Evolutionary conservation across 2,329 filamentous ascomycete species (phyloP).

Genomic region (Microthyrium microscopicum): DNA sequence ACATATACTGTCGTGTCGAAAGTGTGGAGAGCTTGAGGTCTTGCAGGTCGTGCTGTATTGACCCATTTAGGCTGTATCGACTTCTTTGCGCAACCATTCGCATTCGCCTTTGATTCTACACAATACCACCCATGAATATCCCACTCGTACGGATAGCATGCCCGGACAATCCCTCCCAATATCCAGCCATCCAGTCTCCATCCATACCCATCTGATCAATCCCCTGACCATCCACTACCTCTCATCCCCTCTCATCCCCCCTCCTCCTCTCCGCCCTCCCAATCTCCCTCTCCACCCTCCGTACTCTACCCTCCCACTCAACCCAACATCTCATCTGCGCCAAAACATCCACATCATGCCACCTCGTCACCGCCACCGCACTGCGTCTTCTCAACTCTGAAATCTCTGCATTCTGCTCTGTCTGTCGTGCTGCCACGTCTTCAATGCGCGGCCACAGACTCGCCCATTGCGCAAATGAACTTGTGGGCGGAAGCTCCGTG

Average conservation of each 20-base stretch:
- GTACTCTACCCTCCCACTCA: constrained; percentile 51
- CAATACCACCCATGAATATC: too few relatives aligned
- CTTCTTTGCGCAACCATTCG: too few relatives aligned
- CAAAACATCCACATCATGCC: constrained; percentile 60
- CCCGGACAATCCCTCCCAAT: neutral
- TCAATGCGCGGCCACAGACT: constrained; percentile 45
- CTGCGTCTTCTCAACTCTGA: constrained; percentile 46
- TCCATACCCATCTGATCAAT: neutral
- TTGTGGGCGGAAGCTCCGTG: constrained; percentile 25
- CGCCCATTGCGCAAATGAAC: constrained; percentile 35
- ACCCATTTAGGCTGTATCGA: too few relatives aligned
- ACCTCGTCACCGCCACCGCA: constrained; percentile 36
- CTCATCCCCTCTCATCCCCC: constrained; percentile 19
- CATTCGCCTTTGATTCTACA: too few relatives aligned
- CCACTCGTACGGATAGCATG: neutral
- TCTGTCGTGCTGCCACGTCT: constrained; percentile 42
- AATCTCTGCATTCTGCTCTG: constrained; percentile 44
- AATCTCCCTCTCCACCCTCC: constrained; percentile 47
- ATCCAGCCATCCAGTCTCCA: constrained; percentile 1
- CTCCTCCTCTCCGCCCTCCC: constrained; percentile 44
- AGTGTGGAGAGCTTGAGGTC: too few relatives aligned
- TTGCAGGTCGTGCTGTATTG: too few relatives aligned
- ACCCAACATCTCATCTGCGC: constrained; percentile 52
- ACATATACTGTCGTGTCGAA: too few relatives aligned
- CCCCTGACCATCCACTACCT: neutral